These are phyloP conservation scores for Exutisphaerella laricina DNA, from an alignment of 2,329 filamentous ascomycete species.

Conservation along the genomic window DNA sequence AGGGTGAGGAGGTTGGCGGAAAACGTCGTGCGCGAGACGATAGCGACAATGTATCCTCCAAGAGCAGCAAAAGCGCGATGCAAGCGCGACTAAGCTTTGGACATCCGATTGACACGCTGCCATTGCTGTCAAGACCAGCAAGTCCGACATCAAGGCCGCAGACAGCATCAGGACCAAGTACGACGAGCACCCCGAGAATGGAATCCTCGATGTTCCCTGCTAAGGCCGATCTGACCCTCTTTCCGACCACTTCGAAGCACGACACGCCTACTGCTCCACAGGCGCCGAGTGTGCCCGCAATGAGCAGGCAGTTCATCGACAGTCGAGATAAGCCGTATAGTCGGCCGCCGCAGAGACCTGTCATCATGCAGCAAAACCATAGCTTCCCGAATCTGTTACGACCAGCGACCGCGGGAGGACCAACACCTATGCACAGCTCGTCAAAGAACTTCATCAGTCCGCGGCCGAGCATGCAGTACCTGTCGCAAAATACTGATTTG, in stretches of 20 bases:
- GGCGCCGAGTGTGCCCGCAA: slow-evolving; percentile 20
- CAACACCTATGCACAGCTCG: slow-evolving; percentile 11
- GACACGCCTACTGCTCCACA: slow-evolving; percentile 7
- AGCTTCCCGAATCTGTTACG: slow-evolving; percentile 21
- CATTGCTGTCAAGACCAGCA: slow-evolving; percentile 9
- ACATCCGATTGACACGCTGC: slow-evolving; percentile 11
- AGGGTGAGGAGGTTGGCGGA: background rate
- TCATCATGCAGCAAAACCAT: slow-evolving; percentile 16
- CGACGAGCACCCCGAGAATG: slow-evolving; percentile 15
- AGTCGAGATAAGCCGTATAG: slow-evolving; percentile 30
- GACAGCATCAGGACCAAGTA: slow-evolving; percentile 13
- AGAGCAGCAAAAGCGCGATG: slow-evolving; percentile 12
- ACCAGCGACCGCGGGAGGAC: slow-evolving; percentile 5
- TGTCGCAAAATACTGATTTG: slow-evolving; percentile 19
- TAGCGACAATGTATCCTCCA: slow-evolving; percentile 11
- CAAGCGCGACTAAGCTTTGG: slow-evolving; percentile 19
- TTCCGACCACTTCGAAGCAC: slow-evolving; percentile 5
- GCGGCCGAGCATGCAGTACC: slow-evolving; percentile 14
- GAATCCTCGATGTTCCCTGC: slow-evolving; percentile 24
- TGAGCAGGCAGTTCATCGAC: slow-evolving; percentile 30
- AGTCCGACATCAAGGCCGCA: slow-evolving; percentile 12
- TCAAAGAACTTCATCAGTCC: slow-evolving; percentile 11
- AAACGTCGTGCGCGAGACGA: slow-evolving; percentile 11
- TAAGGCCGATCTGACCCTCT: slow-evolving; percentile 9
- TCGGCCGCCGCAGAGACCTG: slow-evolving; percentile 13